Base-by-base conservation (phyloP, 2,329 filamentous ascomycete species). In the Shiraia sp. region DNA sequence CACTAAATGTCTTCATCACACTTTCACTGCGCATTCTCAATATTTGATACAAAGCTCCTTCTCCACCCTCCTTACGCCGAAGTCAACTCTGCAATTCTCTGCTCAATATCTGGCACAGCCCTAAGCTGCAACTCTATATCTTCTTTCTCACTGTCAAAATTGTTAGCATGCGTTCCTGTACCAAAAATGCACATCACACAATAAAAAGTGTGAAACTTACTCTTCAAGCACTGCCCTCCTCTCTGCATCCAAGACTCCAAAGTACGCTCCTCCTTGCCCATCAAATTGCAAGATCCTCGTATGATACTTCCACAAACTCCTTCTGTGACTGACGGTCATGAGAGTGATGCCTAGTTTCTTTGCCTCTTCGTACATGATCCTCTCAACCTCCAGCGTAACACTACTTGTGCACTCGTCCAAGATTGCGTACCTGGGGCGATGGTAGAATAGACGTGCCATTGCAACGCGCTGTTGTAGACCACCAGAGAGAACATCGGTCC, bases 301-400 rank as follows among this genome's bases (percentile, higher is more conserved):
- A 69, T 99, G 93, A 69, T 99, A 97, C 70, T 93, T 91, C 93
- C 93, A 99, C 57, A 99, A 71, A 72, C 89, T 95, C 49, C 90
- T 77, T 7, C 93, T 78, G 69, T 99, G 93, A 52, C 85, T 90
- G 16, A 99, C 93, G 0, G 93, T 99, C 89, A 99, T 96, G 50
- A 99, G 79, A 0, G 93, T 97, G 59, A 96, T 93, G 3, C 89
- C 90, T 13, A 96, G 73, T 13, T 81, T 79, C 77, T 99, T 97
- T 36, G 93, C 93, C 40, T 90, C 91, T 58, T 96, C 92, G 70
- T 99, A 99, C 90, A 99, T 97, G 65, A 90, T 80, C 66, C 90
- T 87, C 65, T 99, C 93, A 47, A 91, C 90, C 57, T 97, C 92
- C 19, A 96, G 79, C 12, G 95, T 96, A n/a, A 99, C 90, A 37